Evolutionary conservation across 2,329 filamentous ascomycete genomes (phyloP).

Genomic region (Talaromyces islandicus): DNA sequence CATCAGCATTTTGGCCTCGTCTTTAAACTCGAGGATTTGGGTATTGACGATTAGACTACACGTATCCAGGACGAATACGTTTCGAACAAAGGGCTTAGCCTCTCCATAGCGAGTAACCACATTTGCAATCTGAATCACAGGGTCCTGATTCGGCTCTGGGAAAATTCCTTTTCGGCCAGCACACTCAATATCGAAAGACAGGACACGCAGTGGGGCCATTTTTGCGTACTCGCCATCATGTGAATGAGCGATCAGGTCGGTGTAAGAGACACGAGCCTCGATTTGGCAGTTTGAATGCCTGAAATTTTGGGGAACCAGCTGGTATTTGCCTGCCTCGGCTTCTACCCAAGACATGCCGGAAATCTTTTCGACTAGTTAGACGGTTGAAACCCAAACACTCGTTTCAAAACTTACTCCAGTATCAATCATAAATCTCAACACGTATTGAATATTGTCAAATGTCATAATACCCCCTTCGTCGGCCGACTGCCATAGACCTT

Average conservation of each 20-base stretch:
- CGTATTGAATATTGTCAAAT: constrained; percentile 93
- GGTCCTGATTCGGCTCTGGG: constrained; percentile 83
- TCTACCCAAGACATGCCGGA: constrained; percentile 98
- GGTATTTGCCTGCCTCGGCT: constrained; percentile 67
- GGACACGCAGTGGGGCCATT: constrained; percentile 85
- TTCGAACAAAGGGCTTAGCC: constrained; percentile 88
- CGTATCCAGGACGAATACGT: constrained; percentile 90
- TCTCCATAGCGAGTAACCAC: constrained; percentile 93
- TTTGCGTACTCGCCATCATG: constrained; percentile 95
- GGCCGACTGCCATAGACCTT: constrained; percentile 72
- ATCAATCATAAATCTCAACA: constrained; percentile 96
- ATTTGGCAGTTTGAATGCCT: constrained; percentile 94
- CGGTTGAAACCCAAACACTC: background rate
- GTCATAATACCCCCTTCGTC: constrained; percentile 68
- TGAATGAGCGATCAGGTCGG: constrained; percentile 77
- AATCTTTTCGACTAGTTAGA: constrained; percentile 47
- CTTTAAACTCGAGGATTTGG: constrained; percentile 75
- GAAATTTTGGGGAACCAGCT: constrained; percentile 58
- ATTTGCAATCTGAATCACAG: constrained; percentile 97
- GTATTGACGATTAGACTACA: constrained; percentile 94
- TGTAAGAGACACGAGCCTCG: constrained; percentile 78
- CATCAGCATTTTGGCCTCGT: constrained; percentile 84
- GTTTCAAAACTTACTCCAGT: constrained; percentile 56
- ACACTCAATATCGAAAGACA: constrained; percentile 98
- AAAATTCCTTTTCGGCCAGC: constrained; percentile 97